A percentile compares a stretch with the other conserved stretches of the same genome.
Conservation (phyloP, 331 rosid genomes). For the Acacia pycnantha region DNA sequence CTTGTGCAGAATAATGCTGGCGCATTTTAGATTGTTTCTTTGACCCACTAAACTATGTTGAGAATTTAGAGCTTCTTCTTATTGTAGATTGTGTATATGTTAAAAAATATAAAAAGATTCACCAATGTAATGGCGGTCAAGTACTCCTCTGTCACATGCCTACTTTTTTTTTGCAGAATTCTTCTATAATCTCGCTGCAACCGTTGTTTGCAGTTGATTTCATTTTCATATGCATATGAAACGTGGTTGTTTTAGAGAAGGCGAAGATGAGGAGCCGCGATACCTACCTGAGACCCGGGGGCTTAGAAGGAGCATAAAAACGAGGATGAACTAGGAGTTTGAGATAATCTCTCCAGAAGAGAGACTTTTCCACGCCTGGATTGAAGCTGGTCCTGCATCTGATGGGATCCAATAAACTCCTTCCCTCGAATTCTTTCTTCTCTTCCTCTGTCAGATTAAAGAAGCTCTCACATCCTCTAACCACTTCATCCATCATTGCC, state of each 20-base stretch:
- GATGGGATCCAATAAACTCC: conserved; percentile 37
- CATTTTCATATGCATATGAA: not conserved
- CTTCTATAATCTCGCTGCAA: conserved; percentile 37
- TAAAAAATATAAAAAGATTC: no score
- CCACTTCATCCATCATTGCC: conserved; percentile 26
- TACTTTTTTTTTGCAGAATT: conserved; percentile 28
- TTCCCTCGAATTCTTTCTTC: conserved; percentile 33
- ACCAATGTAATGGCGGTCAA: no score
- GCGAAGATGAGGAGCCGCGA: not conserved
- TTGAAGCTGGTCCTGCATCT: conserved; percentile 59
- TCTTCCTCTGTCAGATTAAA: conserved; percentile 45
- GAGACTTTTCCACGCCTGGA: conserved; percentile 28
- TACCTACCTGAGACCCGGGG: conserved; percentile 43
- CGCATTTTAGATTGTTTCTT: no score
- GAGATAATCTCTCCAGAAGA: conserved; percentile 61
- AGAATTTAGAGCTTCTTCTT: no score
- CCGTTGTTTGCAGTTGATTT: not conserved
- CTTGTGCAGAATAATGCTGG: no score
- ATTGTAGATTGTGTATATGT: no score
- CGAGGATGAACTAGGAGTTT: conserved; percentile 54
- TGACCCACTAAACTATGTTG: no score
- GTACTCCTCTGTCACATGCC: conserved; percentile 32
- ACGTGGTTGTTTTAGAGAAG: not conserved
- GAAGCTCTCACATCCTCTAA: conserved; percentile 27
- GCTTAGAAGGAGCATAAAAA: conserved; percentile 51